Percentiles rank a stretch among this genome's conserved stretches.
Conservation (phyloP, 116 monocot genomes). For the Phalaenopsis hybrid region DNA sequence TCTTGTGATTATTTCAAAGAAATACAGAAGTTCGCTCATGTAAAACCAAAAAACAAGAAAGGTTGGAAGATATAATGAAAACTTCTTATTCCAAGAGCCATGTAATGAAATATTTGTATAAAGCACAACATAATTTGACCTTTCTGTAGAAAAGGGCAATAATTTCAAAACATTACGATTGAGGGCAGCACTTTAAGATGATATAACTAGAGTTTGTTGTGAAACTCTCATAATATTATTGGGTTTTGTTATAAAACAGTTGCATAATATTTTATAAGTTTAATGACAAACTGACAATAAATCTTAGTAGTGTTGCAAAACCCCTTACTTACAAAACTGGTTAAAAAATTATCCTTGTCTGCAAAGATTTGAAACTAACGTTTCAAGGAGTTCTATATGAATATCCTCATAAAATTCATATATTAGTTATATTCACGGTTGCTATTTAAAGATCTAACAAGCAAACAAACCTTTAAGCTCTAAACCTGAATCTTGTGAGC, state of each 20-base stretch:
- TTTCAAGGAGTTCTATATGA: background rate
- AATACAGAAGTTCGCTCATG: background rate
- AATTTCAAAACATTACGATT: background rate
- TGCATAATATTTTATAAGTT: background rate
- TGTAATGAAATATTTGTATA: background rate
- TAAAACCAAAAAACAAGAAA: background rate
- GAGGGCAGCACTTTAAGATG: background rate
- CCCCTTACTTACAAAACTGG: background rate
- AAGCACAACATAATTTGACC: background rate
- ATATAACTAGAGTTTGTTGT: background rate
- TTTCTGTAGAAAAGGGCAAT: background rate
- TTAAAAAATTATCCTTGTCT: background rate
- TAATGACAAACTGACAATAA: background rate
- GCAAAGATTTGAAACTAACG: background rate
- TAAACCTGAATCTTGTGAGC: slow-evolving; percentile 32
- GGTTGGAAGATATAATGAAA: background rate
- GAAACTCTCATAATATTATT: background rate
- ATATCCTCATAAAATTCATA: background rate
- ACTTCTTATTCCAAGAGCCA: background rate
- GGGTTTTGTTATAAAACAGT: background rate
- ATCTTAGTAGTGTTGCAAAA: too few relatives aligned
- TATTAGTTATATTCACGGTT: background rate
- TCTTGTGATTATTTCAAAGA: background rate
- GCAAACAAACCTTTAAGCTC: slow-evolving; percentile 60
- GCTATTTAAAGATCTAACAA: background rate